Conservation (phyloP, 176 grass and related monocot species). For the Bonia amplexicaulis region DNA sequence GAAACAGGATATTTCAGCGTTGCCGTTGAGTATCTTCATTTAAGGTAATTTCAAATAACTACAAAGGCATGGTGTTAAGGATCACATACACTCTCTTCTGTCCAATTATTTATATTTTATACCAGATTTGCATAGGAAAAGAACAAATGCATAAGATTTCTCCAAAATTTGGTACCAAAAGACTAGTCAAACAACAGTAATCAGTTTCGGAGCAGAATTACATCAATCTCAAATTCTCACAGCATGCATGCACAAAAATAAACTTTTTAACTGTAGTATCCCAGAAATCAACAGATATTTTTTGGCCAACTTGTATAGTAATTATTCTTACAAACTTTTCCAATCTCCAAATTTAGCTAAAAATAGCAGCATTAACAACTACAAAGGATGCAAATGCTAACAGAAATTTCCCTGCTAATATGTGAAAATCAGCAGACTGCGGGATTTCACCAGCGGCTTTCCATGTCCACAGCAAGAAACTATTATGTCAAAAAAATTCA, state of each 20-base stretch:
- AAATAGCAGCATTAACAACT: neutral
- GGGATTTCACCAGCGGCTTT: neutral
- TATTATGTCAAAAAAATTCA: neutral
- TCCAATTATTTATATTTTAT: neutral
- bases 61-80: neutral
- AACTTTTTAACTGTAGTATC: neutral
- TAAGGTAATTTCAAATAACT: neutral
- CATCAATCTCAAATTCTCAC: neutral
- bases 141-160: neutral
- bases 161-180: neutral
- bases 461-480: neutral
- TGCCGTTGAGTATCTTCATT: neutral
- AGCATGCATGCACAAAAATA: neutral
- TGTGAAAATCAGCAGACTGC: neutral
- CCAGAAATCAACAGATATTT: neutral
- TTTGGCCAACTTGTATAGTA: neutral
- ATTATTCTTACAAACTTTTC: neutral
- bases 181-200: neutral
- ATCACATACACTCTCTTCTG: neutral
- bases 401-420: slow-evolving; percentile 12
- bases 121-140: slow-evolving; percentile 1
- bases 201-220: neutral
- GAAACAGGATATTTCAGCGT: slow-evolving; percentile 3
- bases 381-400: neutral
- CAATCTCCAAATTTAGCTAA: neutral